Evolutionary conservation across 257 asterid species (phyloP).

Genomic region (Apocynum venetum): DNA sequence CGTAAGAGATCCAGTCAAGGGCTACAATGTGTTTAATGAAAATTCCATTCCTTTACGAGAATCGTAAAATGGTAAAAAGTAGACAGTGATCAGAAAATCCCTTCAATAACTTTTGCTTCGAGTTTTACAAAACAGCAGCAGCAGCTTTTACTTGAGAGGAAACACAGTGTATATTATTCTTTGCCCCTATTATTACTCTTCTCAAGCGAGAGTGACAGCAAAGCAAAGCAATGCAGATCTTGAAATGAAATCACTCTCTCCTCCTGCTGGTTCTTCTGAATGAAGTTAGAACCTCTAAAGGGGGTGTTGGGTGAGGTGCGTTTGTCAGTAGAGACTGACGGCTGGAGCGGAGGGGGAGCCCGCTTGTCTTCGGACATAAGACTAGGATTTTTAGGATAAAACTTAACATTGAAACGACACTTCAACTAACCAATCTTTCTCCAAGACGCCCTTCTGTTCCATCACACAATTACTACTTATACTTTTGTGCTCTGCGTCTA

Average conservation of each 20-base stretch:
- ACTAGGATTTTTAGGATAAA: neutral
- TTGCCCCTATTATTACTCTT: slow-evolving; percentile 22
- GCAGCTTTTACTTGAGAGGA: slow-evolving; percentile 1
- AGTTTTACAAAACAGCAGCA: neutral
- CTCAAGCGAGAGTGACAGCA: slow-evolving; percentile 44
- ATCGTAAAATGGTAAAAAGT: neutral
- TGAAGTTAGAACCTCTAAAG: neutral
- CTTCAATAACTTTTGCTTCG: neutral
- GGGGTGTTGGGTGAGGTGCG: neutral
- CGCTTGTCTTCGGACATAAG: slow-evolving; percentile 37
- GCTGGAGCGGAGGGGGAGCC: slow-evolving; percentile 22
- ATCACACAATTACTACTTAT: neutral
- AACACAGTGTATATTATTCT: slow-evolving; percentile 20
- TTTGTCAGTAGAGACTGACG: slow-evolving; percentile 1
- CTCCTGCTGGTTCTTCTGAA: slow-evolving; percentile 7
- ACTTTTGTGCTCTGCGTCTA: neutral
- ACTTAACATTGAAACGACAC: slow-evolving; percentile 29
- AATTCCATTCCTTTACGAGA: neutral
- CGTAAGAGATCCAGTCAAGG: too few relatives aligned
- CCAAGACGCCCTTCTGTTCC: neutral
- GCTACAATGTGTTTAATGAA: neutral
- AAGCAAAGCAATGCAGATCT: slow-evolving; percentile 41
- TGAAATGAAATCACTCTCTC: neutral
- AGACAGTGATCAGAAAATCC: neutral
- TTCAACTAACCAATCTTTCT: slow-evolving; percentile 30